phyloP scores from a whole-genome alignment of 441 rosid species.

The Codiaeum variegatum region DNA sequence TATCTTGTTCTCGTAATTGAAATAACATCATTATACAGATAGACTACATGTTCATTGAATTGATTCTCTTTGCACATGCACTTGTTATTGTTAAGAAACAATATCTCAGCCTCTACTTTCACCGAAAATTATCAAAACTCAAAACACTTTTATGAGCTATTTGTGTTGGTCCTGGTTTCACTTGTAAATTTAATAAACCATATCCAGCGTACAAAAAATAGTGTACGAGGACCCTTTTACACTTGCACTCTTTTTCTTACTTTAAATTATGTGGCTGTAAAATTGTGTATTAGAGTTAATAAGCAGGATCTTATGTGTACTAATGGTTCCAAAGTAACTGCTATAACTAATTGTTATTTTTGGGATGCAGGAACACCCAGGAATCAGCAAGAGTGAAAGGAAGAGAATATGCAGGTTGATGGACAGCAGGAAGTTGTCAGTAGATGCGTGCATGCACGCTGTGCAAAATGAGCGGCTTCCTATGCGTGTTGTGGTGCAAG shows the following conservation, averaged over 20 bases:
- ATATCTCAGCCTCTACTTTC: not conserved
- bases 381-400: constrained; percentile 65
- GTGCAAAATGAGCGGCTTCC: constrained; percentile 88
- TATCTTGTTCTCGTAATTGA: not conserved
- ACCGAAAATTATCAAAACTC: not conserved
- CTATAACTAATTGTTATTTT: constrained; percentile 7
- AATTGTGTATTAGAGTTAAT: not conserved
- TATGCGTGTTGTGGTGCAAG: constrained; percentile 77
- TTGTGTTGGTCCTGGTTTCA: not conserved
- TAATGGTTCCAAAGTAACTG: not conserved
- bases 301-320: not conserved
- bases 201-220: not conserved
- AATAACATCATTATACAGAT: not conserved
- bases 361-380: constrained; percentile 62
- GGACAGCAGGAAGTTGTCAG: constrained; percentile 77
- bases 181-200: not conserved
- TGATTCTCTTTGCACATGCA: not conserved
- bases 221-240: not conserved
- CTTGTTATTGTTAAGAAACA: not conserved
- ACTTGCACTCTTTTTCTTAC: not conserved
- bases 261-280: not conserved
- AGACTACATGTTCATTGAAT: not conserved
- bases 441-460: constrained; percentile 69
- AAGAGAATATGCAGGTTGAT: constrained; percentile 74
- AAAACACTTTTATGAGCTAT: not conserved